A percentile compares a stretch with the other conserved stretches of the same genome.
phyloP scores from a whole-genome alignment of 1,284 basidiomycete genomes.

The Sporisorium graminicola region DNA sequence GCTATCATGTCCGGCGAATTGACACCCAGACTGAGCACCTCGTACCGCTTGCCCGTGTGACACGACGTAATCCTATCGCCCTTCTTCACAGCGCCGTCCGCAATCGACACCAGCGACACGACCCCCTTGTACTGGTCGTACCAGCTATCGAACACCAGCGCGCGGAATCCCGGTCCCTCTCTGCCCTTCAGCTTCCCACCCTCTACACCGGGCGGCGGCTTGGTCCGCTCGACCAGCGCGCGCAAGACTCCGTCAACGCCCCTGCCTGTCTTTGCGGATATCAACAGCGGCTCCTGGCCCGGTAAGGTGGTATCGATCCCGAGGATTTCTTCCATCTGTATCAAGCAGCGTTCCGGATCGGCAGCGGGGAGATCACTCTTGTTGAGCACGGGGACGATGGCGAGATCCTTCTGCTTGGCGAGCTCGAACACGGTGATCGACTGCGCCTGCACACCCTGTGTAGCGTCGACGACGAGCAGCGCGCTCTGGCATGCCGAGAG shows the following conservation, averaged over 20 bases:
- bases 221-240: conserved; percentile 81
- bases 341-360: conserved; percentile 44
- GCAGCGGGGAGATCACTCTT: conserved; percentile 76
- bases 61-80: conserved; percentile 80
- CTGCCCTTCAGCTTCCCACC: conserved; percentile 47
- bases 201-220: conserved; percentile 58
- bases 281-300: conserved; percentile 55
- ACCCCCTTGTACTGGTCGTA: conserved; percentile 97
- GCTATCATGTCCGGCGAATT: conserved; percentile 78
- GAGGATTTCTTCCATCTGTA: conserved; percentile 62
- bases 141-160: conserved; percentile 89
- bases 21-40: conserved; percentile 90
- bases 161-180: conserved; percentile 73
- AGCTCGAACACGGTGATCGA: conserved; percentile 94
- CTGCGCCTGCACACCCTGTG: conserved; percentile 97
- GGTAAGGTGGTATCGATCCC: conserved; percentile 74
- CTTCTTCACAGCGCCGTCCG: conserved; percentile 74
- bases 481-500: conserved; percentile 94
- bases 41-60: conserved; percentile 89
- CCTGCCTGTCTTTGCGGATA: conserved; percentile 89
- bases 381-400: conserved; percentile 92
- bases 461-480: conserved; percentile 89
- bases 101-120: conserved; percentile 87
- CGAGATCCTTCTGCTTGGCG: conserved; percentile 79
- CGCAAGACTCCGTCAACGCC: conserved; percentile 82